Evolutionary conservation across 441 rosid species (phyloP).

Genomic region (Corymbia citriodora): DNA sequence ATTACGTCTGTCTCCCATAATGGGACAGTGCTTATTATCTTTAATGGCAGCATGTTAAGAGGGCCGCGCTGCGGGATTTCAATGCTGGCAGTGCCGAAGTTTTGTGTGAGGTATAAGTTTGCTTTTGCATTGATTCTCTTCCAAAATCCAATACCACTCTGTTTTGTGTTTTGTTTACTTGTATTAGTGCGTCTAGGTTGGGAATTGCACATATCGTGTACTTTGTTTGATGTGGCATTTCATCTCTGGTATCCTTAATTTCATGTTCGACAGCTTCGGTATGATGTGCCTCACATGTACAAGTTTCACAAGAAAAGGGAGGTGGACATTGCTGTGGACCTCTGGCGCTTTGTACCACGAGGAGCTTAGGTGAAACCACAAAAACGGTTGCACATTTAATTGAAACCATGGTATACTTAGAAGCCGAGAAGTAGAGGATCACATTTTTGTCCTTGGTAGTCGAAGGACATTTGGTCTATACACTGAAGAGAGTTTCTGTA

Average conservation of each 20-base stretch:
- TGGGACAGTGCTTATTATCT: background rate
- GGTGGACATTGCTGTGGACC: conserved; percentile 89
- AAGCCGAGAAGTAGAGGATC: background rate
- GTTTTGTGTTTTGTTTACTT: background rate
- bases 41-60: conserved; percentile 60
- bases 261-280: conserved; percentile 52
- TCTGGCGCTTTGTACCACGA: conserved; percentile 89
- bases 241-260: background rate
- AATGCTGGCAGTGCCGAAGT: conserved; percentile 88
- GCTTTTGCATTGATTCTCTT: background rate
- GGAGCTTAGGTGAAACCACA: background rate
- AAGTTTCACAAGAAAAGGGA: conserved; percentile 85
- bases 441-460: background rate
- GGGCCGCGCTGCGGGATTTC: conserved; percentile 62
- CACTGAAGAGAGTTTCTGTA: background rate
- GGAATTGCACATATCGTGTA: background rate
- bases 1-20: background rate
- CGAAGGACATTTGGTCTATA: background rate
- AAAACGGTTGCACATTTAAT: background rate
- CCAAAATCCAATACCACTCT: background rate
- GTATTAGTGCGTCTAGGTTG: background rate
- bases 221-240: background rate
- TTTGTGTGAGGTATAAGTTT: conserved; percentile 58
- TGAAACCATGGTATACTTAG: background rate
- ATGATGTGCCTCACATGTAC: conserved; percentile 72